These are phyloP conservation scores for Piloderma croceum DNA, from an alignment of 768 basidiomycete genomes.

Conservation along the genomic window DNA sequence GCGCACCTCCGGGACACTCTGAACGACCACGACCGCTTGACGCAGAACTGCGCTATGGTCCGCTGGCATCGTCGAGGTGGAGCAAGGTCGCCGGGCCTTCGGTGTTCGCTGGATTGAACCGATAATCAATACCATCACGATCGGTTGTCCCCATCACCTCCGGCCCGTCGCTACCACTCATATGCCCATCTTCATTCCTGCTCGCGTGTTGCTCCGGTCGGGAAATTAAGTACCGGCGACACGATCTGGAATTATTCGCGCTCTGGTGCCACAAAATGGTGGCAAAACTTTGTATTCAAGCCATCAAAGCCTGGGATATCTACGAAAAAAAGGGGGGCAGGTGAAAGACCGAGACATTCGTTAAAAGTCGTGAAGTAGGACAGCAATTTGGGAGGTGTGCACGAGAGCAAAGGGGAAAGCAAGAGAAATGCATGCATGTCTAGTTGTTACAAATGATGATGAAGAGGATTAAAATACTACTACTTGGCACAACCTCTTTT, in stretches of 20 bases:
- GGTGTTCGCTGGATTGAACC: slow-evolving; percentile 58
- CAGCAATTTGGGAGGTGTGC: slow-evolving; percentile 28
- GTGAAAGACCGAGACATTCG: slow-evolving; percentile 21
- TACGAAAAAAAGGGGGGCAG: slow-evolving; percentile 7
- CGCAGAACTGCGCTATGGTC: slow-evolving; percentile 55
- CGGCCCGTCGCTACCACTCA: no score
- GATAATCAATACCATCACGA: slow-evolving; percentile 32
- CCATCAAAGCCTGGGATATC: background rate
- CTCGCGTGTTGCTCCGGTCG: slow-evolving; percentile 11
- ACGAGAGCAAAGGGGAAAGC: slow-evolving; percentile 22
- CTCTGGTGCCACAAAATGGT: background rate
- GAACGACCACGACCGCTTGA: slow-evolving; percentile 14
- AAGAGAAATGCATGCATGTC: slow-evolving; percentile 52
- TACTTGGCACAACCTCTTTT: slow-evolving; percentile 15
- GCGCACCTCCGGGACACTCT: slow-evolving; percentile 17
- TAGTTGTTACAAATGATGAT: slow-evolving; percentile 61
- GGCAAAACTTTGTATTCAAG: background rate
- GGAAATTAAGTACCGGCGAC: background rate
- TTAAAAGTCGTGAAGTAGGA: slow-evolving; percentile 27
- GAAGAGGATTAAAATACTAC: slow-evolving; percentile 13
- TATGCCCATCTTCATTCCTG: no score
- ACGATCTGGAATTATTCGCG: background rate
- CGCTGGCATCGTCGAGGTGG: slow-evolving; percentile 56
- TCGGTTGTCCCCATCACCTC: no score
- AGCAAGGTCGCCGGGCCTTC: slow-evolving; percentile 71